Base-by-base conservation (phyloP, 306 rosid species). In the Rubus parviflorus region DNA sequence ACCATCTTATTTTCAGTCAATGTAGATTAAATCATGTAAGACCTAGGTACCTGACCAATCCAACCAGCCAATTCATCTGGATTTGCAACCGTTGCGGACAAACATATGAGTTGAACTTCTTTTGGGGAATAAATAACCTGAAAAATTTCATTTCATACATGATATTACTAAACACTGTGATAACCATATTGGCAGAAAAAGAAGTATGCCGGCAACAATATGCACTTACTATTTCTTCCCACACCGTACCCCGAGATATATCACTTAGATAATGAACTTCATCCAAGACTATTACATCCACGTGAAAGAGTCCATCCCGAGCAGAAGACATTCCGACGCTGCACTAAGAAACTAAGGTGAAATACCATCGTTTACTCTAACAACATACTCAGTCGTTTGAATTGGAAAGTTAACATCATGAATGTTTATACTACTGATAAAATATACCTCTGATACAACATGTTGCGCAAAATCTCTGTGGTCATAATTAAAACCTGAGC, bases 261-360 rank as follows among this genome's bases (percentile, higher is more conserved):
- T 95, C 98, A 62, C 98, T 95, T 49, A 95, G 91, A 80, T 95
- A 95, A 89, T 95, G 98, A 87, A 95, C 98, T 87, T 95, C 98
- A 73, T 95, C 98, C 87, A 95, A 85, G 77, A 95, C 93, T 76
- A 95, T 95, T 62, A 88, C 97, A 81, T 95, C 97, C 64, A 95
- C 98, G 65, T 88, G 87, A 73, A 87, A 91, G 74, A 95, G 97
- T 68, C 93, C 88, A 72, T 92, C 78, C 66, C 91, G 87, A 72
- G 96, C 89, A 82, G 98, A 90, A 81, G 78, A 78, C 86, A 81
- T 89, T 77, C 97, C 97, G 79, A 95, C 97, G 72, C 98, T 95
- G 93, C 90, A 84, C 67, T 77, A 71, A 49, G 77, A 78, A 74
- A 61, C 58, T 16, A 20, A 35, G 66, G 51, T 79, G 62, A 80